phyloP scores from a whole-genome alignment of 2,329 filamentous ascomycete species.

The Aspergillus sp. region DNA sequence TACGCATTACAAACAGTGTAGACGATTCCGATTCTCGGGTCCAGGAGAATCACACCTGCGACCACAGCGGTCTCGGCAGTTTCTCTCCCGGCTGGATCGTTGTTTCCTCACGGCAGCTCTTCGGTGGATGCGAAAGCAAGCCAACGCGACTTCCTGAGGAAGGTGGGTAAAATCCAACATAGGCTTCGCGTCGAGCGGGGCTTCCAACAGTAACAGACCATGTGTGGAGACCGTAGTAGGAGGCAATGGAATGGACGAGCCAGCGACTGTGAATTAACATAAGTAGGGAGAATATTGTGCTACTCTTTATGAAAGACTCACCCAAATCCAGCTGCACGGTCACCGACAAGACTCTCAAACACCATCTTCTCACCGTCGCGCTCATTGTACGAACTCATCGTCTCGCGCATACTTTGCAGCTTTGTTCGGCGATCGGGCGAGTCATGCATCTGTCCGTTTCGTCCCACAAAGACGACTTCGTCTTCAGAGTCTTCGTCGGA shows the following conservation, averaged over 20 bases:
- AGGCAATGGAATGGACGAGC: slow-evolving; percentile 87
- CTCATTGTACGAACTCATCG: slow-evolving; percentile 29
- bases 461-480: slow-evolving; percentile 87
- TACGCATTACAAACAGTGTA: not conserved
- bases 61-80: slow-evolving; percentile 40
- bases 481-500: slow-evolving; percentile 64
- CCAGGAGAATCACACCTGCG: slow-evolving; percentile 30
- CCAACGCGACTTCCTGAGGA: slow-evolving; percentile 27
- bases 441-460: slow-evolving; percentile 65
- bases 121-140: slow-evolving; percentile 24
- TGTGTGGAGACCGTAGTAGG: slow-evolving; percentile 86
- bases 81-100: slow-evolving; percentile 36
- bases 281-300: slow-evolving; percentile 13
- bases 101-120: slow-evolving; percentile 27
- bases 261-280: slow-evolving; percentile 63
- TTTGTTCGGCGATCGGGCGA: slow-evolving; percentile 54
- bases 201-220: slow-evolving; percentile 73
- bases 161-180: slow-evolving; percentile 64
- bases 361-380: slow-evolving; percentile 68
- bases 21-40: not conserved
- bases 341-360: slow-evolving; percentile 75
- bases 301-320: slow-evolving; percentile 43
- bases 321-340: slow-evolving; percentile 78
- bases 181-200: slow-evolving; percentile 74
- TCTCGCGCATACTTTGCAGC: slow-evolving; percentile 46